A percentile compares a stretch with the other conserved stretches of the same genome.
Evolutionary conservation across 23 red algal genomes (phyloP).

Genomic region (Gracilaria domingensis): DNA sequence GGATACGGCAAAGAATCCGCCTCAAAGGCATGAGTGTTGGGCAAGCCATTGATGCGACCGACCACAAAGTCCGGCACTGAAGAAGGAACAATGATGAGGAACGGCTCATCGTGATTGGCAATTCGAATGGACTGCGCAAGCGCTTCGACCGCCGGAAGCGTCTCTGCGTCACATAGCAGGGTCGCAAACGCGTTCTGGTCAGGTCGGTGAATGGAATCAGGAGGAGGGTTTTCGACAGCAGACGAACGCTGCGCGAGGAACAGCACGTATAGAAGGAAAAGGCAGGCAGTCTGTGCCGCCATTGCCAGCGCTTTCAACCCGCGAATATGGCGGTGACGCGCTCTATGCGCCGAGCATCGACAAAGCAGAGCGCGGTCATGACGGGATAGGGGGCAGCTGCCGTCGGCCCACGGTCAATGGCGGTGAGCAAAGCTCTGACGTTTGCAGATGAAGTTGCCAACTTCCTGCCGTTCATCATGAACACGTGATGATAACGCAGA

Average conservation of each 20-base stretch:
- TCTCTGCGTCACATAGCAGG: conserved; percentile 79
- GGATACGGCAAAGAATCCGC: conserved; percentile 70
- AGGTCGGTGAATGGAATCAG: not conserved
- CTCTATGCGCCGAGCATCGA: not conserved
- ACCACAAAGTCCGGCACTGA: conserved; percentile 44
- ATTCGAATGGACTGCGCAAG: conserved; percentile 63
- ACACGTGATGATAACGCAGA: too few relatives aligned
- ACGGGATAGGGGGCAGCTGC: not conserved
- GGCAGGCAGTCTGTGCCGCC: not conserved
- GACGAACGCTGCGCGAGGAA: not conserved
- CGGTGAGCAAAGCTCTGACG: not conserved
- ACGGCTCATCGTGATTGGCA: conserved; percentile 59
- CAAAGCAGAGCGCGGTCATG: not conserved
- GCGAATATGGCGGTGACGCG: not conserved
- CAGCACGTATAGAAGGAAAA: not conserved
- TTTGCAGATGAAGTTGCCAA: not conserved
- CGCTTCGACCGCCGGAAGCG: conserved; percentile 76
- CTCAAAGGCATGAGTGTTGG: conserved; percentile 60
- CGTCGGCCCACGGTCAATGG: not conserved
- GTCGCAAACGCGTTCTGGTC: conserved; percentile 76
- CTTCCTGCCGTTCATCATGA: not conserved
- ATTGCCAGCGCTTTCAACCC: not conserved
- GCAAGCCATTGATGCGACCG: conserved; percentile 57
- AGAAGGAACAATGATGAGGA: conserved; percentile 68
- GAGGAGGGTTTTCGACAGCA: not conserved